Conservation (phyloP, 306 rosid genomes). For the Gynostemma pentaphyllum region DNA sequence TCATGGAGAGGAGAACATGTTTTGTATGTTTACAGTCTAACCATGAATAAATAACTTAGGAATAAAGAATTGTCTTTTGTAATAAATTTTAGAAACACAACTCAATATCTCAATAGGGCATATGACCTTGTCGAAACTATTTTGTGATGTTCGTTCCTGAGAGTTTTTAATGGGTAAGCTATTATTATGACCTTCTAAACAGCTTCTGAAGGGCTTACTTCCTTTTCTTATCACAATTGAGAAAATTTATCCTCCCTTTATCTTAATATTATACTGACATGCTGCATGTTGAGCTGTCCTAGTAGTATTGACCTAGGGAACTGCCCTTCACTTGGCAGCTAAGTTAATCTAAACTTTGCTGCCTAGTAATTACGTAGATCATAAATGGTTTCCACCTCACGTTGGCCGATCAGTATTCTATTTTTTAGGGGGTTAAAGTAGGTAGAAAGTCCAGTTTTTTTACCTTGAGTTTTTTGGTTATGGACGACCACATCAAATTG, state of each 20-base stretch:
- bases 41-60: not conserved
- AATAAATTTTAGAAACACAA: not conserved
- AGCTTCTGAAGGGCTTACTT: not conserved
- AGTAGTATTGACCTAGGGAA: not conserved
- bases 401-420: not conserved
- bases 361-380: not conserved
- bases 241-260: not conserved
- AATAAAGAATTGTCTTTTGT: not conserved
- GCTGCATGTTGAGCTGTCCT: not conserved
- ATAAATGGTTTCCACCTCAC: not conserved
- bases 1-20: not conserved
- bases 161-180: not conserved
- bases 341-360: not conserved
- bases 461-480: not conserved
- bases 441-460: not conserved
- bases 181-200: too few species aligned
- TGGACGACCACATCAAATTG: not conserved
- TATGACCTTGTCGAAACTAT: not conserved
- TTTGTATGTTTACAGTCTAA: not conserved
- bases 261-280: not conserved
- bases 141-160: not conserved
- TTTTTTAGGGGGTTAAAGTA: too few species aligned
- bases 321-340: not conserved
- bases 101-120: not conserved
- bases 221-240: not conserved